These are phyloP conservation scores for Auriscalpium microsporum DNA, from an alignment of 768 basidiomycete genomes.

Conservation along the genomic window DNA sequence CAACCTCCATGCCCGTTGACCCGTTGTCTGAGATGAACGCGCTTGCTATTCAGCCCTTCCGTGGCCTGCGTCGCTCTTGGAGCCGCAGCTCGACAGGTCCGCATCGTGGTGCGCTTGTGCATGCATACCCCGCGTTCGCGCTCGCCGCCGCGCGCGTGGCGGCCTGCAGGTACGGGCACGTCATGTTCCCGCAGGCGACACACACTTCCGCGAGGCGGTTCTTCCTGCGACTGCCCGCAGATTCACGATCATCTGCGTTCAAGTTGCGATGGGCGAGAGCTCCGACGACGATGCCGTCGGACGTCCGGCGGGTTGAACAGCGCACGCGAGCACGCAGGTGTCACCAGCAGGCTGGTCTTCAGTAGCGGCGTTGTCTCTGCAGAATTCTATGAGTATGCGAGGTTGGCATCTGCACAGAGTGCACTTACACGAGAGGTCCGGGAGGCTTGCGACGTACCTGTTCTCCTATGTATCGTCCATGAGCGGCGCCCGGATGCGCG, in stretches of 20 bases:
- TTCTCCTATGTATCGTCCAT: conserved; percentile 8
- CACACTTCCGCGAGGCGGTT: conserved; percentile 30
- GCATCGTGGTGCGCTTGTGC: conserved; percentile 95
- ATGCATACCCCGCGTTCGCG: conserved; percentile 65
- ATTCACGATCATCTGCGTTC: conserved; percentile 58
- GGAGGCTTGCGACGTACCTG: background rate
- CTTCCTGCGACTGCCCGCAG: conserved; percentile 31
- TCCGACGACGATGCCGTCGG: conserved; percentile 70
- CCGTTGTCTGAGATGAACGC: conserved; percentile 95
- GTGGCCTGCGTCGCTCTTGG: conserved; percentile 34
- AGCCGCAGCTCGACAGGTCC: conserved; percentile 76
- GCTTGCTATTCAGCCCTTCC: conserved; percentile 82
- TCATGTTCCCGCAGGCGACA: conserved; percentile 88
- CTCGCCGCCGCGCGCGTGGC: conserved; percentile 85
- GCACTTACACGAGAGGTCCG: too few relatives aligned
- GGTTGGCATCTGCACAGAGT: too few relatives aligned
- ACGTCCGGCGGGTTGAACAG: conserved; percentile 24
- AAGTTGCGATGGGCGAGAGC: conserved; percentile 62
- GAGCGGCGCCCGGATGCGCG: background rate
- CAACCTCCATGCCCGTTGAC: conserved; percentile 93
- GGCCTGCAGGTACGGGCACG: conserved; percentile 92
- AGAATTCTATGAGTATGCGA: too few relatives aligned
- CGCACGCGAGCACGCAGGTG: conserved; percentile 37
- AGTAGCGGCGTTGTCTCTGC: background rate
- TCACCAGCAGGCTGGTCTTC: conserved; percentile 24